Evolutionary conservation across 805 yeast species (phyloP).

Genomic region (Candida pseudofarinosa): DNA sequence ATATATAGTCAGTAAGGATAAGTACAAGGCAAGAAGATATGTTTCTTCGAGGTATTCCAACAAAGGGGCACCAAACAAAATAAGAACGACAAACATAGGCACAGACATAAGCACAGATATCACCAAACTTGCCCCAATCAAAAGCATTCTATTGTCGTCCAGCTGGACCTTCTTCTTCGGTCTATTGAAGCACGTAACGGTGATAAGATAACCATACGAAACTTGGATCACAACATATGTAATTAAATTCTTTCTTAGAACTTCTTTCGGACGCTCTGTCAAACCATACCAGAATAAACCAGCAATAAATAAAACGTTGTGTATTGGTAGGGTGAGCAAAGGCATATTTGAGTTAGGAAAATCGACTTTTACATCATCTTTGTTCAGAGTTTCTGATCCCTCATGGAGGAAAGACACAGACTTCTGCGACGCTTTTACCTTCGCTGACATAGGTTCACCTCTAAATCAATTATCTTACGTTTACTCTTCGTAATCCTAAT

Average conservation of each 20-base stretch:
- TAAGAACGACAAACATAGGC: conserved; percentile 38
- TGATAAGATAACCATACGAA: conserved; percentile 19
- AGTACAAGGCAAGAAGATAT: conserved; percentile 54
- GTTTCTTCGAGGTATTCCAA: conserved; percentile 52
- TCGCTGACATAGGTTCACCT: conserved; percentile 5
- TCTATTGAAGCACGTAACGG: conserved; percentile 4
- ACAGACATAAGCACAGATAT: conserved; percentile 32
- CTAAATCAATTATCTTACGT: too few species aligned
- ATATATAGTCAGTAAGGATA: conserved; percentile 54
- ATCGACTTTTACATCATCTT: not conserved
- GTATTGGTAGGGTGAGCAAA: conserved; percentile 24
- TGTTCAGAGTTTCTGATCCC: conserved; percentile 1
- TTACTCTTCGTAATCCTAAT: too few species aligned
- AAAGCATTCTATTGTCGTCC: conserved; percentile 16
- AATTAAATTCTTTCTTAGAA: conserved; percentile 24
- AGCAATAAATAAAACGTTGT: conserved; percentile 20
- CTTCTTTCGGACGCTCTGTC: conserved; percentile 16
- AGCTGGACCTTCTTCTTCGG: conserved; percentile 1
- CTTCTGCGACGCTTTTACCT: conserved; percentile 10
- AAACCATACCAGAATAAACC: conserved; percentile 31
- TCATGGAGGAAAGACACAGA: conserved; percentile 17
- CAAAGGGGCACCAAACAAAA: conserved; percentile 82
- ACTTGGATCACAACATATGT: conserved; percentile 20
- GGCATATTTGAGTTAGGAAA: conserved; percentile 14
- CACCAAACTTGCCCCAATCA: conserved; percentile 24